These are phyloP conservation scores for Blastomyces parvus DNA, from an alignment of 2,329 filamentous ascomycete genomes.

Conservation along the genomic window DNA sequence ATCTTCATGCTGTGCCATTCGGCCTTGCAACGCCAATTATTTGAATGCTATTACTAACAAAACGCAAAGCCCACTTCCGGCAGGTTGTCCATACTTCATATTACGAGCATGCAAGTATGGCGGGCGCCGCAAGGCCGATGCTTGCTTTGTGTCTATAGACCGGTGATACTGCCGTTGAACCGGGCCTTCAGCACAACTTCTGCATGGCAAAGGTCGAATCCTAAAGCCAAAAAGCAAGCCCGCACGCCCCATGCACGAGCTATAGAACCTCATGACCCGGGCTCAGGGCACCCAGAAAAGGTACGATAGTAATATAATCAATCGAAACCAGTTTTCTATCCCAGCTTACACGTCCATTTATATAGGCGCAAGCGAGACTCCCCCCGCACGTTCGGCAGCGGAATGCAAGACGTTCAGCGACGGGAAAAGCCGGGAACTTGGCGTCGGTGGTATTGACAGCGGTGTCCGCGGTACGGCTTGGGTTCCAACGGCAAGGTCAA, in stretches of 20 bases:
- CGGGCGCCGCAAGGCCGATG: slow-evolving; percentile 29
- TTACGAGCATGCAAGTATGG: slow-evolving; percentile 34
- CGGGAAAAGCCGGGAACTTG: neutral
- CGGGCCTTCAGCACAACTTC: slow-evolving; percentile 28
- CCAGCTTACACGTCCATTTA: neutral
- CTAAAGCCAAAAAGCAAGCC: slow-evolving; percentile 15
- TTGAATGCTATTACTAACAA: neutral
- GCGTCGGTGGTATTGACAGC: slow-evolving; percentile 4
- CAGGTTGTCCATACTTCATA: neutral
- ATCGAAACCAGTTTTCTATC: neutral
- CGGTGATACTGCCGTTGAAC: slow-evolving; percentile 21
- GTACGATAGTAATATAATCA: neutral
- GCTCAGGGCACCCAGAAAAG: neutral
- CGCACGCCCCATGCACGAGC: neutral
- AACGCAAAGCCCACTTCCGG: neutral
- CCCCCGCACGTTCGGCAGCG: neutral
- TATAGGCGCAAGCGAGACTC: neutral
- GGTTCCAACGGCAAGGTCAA: neutral
- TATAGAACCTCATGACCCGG: neutral
- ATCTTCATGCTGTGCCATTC: neutral
- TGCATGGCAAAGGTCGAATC: slow-evolving; percentile 19
- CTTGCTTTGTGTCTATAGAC: slow-evolving; percentile 34
- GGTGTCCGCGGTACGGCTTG: neutral
- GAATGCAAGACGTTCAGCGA: neutral
- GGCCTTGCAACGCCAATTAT: neutral